Evolutionary conservation across 1,139 yeast species (phyloP).

Genomic region (Blastobotrys raffinosifermentans): DNA sequence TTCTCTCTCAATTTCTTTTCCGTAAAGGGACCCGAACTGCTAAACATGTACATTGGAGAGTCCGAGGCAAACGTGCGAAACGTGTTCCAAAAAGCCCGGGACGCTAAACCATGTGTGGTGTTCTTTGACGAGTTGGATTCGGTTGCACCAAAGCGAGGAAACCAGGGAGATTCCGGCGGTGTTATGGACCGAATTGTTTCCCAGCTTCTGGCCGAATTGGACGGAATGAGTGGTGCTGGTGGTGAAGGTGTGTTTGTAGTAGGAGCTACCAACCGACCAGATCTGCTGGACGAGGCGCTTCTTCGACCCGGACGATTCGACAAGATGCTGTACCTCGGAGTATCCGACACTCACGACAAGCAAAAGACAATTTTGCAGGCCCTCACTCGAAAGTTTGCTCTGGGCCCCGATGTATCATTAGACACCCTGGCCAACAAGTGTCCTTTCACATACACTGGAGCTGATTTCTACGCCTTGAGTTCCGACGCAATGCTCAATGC

Average conservation of each 20-base stretch:
- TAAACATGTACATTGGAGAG: slow-evolving; percentile 97
- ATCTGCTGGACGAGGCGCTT: slow-evolving; percentile 86
- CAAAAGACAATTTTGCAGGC: slow-evolving; percentile 85
- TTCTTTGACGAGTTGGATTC: slow-evolving; percentile 97
- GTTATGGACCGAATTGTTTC: slow-evolving; percentile 98
- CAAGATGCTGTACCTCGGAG: slow-evolving; percentile 88
- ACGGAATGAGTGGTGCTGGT: slow-evolving; percentile 83
- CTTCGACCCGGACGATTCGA: slow-evolving; percentile 95
- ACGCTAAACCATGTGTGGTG: slow-evolving; percentile 95
- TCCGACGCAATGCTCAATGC: slow-evolving; percentile 94
- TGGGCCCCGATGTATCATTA: slow-evolving; percentile 58
- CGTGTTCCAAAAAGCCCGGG: slow-evolving; percentile 90
- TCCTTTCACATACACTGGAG: slow-evolving; percentile 91
- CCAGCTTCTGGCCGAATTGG: slow-evolving; percentile 86
- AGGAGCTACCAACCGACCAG: slow-evolving; percentile 96
- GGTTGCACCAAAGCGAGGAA: slow-evolving; percentile 96
- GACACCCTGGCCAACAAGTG: slow-evolving; percentile 59
- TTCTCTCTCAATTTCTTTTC: slow-evolving; percentile 90
- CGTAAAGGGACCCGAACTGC: slow-evolving; percentile 91
- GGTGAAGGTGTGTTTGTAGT: slow-evolving; percentile 96
- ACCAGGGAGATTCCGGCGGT: slow-evolving; percentile 97
- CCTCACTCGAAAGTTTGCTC: slow-evolving; percentile 69
- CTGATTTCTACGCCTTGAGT: slow-evolving; percentile 93
- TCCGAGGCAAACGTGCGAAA: slow-evolving; percentile 95
- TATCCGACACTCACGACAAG: slow-evolving; percentile 83